Evolutionary conservation across 495 filamentous ascomycete genomes (phyloP).

Genomic region (Penicillium steckii): DNA sequence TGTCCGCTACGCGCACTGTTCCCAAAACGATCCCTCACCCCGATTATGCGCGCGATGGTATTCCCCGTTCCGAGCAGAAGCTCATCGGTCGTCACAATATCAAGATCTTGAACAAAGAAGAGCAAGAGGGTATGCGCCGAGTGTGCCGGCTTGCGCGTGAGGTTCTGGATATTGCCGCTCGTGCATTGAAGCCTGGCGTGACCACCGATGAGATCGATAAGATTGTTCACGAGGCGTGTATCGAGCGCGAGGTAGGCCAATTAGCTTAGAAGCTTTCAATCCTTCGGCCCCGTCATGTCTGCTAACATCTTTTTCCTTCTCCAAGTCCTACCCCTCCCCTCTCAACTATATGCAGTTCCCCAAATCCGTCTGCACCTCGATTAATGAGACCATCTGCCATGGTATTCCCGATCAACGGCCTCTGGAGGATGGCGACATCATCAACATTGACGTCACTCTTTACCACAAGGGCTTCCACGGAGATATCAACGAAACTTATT

Average conservation of each 20-base stretch:
- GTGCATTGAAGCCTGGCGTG: conserved; percentile 77
- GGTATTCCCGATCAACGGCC: conserved; percentile 82
- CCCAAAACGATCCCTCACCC: conserved; percentile 81
- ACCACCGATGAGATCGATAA: conserved; percentile 97
- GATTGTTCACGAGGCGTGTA: conserved; percentile 90
- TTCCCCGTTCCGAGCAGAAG: conserved; percentile 76
- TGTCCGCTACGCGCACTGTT: conserved; percentile 70
- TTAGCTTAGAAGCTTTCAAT: too few relatives aligned
- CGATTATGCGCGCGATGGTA: conserved; percentile 81
- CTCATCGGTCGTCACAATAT: conserved; percentile 73
- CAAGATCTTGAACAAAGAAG: conserved; percentile 72
- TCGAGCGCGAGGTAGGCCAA: conserved; percentile 77
- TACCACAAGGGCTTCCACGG: conserved; percentile 88
- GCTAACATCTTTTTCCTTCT: conserved; percentile 14
- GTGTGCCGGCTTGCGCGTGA: conserved; percentile 88
- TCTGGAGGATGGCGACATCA: conserved; percentile 78
- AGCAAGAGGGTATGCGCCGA: conserved; percentile 86
- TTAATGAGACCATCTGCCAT: conserved; percentile 97
- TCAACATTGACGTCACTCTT: conserved; percentile 86
- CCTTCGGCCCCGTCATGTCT: too few relatives aligned
- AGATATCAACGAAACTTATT: conserved; percentile 91
- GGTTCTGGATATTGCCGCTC: conserved; percentile 88
- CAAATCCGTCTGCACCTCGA: conserved; percentile 94
- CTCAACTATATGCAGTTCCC: conserved; percentile 96
- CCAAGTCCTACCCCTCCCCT: conserved; percentile 94